Percentiles rank a stretch among this genome's conserved stretches.
Conservation (phyloP, 495 filamentous ascomycete species). For the Sabuloglossum arenarium region DNA sequence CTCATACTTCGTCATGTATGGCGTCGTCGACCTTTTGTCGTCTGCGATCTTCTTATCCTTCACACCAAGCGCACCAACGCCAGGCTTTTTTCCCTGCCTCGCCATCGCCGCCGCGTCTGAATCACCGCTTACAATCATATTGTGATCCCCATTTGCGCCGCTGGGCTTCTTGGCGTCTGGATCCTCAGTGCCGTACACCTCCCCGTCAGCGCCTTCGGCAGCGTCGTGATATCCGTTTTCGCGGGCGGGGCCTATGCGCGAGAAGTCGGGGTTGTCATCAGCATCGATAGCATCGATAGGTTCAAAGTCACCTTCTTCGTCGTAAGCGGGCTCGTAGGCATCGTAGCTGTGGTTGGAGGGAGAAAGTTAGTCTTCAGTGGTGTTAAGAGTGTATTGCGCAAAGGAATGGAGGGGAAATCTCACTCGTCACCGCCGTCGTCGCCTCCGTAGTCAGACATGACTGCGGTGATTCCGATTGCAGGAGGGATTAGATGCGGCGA, state of each 20-base stretch:
- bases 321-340: slow-evolving; percentile 32
- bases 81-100: slow-evolving; percentile 19
- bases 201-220: slow-evolving; percentile 28
- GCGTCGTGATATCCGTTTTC: slow-evolving; percentile 25
- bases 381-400: slow-evolving; percentile 12
- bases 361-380: neutral
- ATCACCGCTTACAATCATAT: slow-evolving; percentile 54
- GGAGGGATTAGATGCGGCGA: neutral
- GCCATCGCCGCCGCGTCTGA: slow-evolving; percentile 37
- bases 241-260: slow-evolving; percentile 23
- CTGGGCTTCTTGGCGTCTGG: slow-evolving; percentile 22
- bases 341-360: slow-evolving; percentile 28
- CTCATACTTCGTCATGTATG: slow-evolving; percentile 99
- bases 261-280: slow-evolving; percentile 15
- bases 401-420: neutral
- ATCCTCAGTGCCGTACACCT: slow-evolving; percentile 11
- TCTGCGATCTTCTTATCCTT: slow-evolving; percentile 82
- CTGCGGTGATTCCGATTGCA: neutral
- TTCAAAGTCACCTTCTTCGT: slow-evolving; percentile 49
- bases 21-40: slow-evolving; percentile 77
- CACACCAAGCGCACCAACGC: slow-evolving; percentile 33
- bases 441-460: slow-evolving; percentile 75
- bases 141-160: slow-evolving; percentile 26
- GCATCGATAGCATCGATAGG: slow-evolving; percentile 32
- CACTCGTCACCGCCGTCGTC: slow-evolving; percentile 17